phyloP scores from a whole-genome alignment of 2,329 filamentous ascomycete species.

The Aschersonia sp. region DNA sequence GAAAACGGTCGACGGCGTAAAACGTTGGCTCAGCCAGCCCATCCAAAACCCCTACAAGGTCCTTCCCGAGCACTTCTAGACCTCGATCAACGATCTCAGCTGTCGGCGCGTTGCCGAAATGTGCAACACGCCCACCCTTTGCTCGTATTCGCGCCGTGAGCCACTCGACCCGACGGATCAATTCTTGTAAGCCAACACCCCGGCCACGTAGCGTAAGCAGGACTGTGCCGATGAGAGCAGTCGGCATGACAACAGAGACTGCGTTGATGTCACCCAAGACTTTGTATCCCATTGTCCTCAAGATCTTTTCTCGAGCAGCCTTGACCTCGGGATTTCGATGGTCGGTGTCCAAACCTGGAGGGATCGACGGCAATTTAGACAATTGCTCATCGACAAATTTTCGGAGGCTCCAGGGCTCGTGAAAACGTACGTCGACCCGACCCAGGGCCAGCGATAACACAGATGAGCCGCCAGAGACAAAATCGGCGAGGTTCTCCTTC shows the following conservation, averaged over 20 bases:
- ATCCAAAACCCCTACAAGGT: slow-evolving; percentile 67
- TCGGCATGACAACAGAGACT: slow-evolving; percentile 96
- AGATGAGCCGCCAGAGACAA: slow-evolving; percentile 71
- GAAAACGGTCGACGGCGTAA: slow-evolving; percentile 90
- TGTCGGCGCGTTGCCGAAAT: slow-evolving; percentile 72
- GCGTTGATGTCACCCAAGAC: slow-evolving; percentile 90
- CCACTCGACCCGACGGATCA: slow-evolving; percentile 83
- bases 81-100: slow-evolving; percentile 76
- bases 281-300: slow-evolving; percentile 81
- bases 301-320: slow-evolving; percentile 51
- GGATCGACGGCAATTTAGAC: slow-evolving; percentile 29
- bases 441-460: slow-evolving; percentile 80
- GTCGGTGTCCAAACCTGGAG: slow-evolving; percentile 28
- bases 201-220: slow-evolving; percentile 80
- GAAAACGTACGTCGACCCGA: slow-evolving; percentile 86
- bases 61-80: slow-evolving; percentile 78
- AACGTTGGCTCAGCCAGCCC: slow-evolving; percentile 83
- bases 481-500: slow-evolving; percentile 83
- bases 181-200: slow-evolving; percentile 75
- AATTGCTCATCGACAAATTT: slow-evolving; percentile 70
- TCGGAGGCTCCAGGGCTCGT: slow-evolving; percentile 86
- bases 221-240: slow-evolving; percentile 86
- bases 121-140: slow-evolving; percentile 84
- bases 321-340: slow-evolving; percentile 32
- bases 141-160: slow-evolving; percentile 65